A percentile compares a stretch with the other conserved stretches of the same genome.
phyloP scores from a whole-genome alignment of 169 alveolate genomes.

The Cryptosporidium bovis region DNA sequence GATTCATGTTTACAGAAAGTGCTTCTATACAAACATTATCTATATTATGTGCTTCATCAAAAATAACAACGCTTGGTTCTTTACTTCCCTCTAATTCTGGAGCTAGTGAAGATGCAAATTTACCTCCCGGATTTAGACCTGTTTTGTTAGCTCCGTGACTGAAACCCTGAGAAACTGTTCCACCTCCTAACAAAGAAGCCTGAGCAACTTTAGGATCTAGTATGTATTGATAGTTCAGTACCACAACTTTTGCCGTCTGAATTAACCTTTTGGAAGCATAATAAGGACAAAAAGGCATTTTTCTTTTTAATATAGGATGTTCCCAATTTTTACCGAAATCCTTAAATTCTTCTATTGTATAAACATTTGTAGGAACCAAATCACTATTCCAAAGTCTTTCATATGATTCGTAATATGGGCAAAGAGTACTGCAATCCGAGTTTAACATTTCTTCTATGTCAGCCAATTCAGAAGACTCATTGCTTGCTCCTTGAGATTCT shows the following conservation, averaged over 20 bases:
- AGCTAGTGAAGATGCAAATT: conserved; percentile 39
- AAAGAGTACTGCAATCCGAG: conserved; percentile 66
- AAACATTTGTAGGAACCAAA: conserved; percentile 88
- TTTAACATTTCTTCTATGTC: conserved; percentile 71
- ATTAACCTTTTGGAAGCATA: conserved; percentile 93
- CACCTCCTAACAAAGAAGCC: conserved; percentile 75
- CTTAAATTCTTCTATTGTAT: conserved; percentile 94
- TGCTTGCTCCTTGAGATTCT: conserved; percentile 1
- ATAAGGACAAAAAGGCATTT: conserved; percentile 92
- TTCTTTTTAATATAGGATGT: conserved; percentile 79
- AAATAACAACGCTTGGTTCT: conserved; percentile 92
- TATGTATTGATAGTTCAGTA: conserved; percentile 94
- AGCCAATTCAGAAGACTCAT: conserved; percentile 29
- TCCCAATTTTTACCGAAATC: conserved; percentile 84
- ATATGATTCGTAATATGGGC: conserved; percentile 85
- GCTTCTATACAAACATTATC: conserved; percentile 98
- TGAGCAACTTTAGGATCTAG: conserved; percentile 95
- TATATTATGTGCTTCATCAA: conserved; percentile 98
- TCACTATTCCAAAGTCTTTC: conserved; percentile 82
- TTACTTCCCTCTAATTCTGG: conserved; percentile 78
- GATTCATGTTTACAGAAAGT: conserved; percentile 91
- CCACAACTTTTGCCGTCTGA: conserved; percentile 93
- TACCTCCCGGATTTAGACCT: conserved; percentile 24
- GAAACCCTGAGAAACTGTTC: conserved; percentile 63
- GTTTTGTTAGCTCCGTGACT: conserved; percentile 74